Evolutionary conservation across 2,329 filamentous ascomycete species (phyloP), one percentile per base, ranked within the genome.

Genomic region (Sclerotinia minor): DNA sequence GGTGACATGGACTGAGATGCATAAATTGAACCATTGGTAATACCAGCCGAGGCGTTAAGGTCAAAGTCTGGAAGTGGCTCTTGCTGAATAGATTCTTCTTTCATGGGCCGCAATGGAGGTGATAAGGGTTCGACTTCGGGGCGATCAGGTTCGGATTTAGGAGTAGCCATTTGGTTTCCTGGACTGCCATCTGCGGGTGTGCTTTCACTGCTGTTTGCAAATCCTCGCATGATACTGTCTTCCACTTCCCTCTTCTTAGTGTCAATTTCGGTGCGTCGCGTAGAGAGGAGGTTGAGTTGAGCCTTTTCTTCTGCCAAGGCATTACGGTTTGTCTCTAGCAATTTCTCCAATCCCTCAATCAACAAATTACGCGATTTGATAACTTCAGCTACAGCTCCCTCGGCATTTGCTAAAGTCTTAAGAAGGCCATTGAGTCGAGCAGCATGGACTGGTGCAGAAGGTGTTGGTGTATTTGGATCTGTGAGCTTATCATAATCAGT

Each of bases 381-480:
- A 72, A 91, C 92, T 74, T 97, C 92, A 2, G 91, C 89, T 1
- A 98, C 91, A 0, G 94, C 93, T 66, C 88, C 92, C 79, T 99
- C 94, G 4, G 95, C 95, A 71, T 87, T 92, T 26, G 92, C 92
- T 24, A 99, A 84, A 8, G 89, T 91, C 81, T 95, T 97, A 65
- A 98, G 84, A n/a, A 99, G 83, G 3, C 92, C 91, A 72, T 92
- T 94, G 11, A 99, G 85, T 38, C 92, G 90, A 19, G 94, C 94
- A 2, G 95, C 95, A 76, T 96, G 92, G 26, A 99, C 94, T 1
- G 95, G 94, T 0, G 94, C 89, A 0, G 92, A 90, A 0, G 94
- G 92, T 1, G 89, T 82, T 1, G 86, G 82, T 0, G 85, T 85
- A 38, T 83, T 82, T 0, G 92, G 86, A 73, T 93, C 91, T 66